phyloP scores from a whole-genome alignment of 2,329 filamentous ascomycete genomes.

The Monilinia polystroma region DNA sequence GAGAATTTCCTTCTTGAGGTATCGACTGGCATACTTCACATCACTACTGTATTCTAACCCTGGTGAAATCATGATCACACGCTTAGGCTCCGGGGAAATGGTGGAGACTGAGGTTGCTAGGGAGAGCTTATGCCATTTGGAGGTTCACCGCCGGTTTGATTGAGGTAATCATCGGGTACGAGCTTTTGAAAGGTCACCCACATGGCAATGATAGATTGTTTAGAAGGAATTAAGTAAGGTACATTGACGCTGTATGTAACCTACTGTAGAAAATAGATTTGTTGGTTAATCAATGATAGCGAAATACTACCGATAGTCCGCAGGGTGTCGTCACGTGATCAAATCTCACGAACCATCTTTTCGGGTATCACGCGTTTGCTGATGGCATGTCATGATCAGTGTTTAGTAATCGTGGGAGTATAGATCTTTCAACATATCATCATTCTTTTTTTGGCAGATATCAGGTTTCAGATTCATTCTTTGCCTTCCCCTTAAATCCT shows the following conservation, averaged over 20 bases:
- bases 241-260: neutral
- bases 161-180: neutral
- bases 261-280: neutral
- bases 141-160: conserved; percentile 17
- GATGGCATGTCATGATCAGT: no score
- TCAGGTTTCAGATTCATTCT: neutral
- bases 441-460: neutral
- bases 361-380: neutral
- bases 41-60: neutral
- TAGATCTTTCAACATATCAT: neutral
- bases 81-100: conserved; percentile 22
- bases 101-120: conserved; percentile 9
- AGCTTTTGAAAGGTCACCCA: neutral
- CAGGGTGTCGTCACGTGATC: neutral
- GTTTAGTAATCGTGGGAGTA: neutral
- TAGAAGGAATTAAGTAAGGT: neutral
- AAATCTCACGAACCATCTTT: neutral
- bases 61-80: conserved; percentile 16
- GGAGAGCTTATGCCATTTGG: conserved; percentile 7
- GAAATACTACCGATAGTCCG: neutral
- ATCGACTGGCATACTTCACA: conserved; percentile 4
- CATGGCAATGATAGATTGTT: neutral
- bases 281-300: neutral
- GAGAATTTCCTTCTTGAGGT: conserved; percentile 1
- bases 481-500: neutral